These are phyloP conservation scores for Achaetomiella virescens DNA, from an alignment of 495 filamentous ascomycete genomes.

Conservation along the genomic window DNA sequence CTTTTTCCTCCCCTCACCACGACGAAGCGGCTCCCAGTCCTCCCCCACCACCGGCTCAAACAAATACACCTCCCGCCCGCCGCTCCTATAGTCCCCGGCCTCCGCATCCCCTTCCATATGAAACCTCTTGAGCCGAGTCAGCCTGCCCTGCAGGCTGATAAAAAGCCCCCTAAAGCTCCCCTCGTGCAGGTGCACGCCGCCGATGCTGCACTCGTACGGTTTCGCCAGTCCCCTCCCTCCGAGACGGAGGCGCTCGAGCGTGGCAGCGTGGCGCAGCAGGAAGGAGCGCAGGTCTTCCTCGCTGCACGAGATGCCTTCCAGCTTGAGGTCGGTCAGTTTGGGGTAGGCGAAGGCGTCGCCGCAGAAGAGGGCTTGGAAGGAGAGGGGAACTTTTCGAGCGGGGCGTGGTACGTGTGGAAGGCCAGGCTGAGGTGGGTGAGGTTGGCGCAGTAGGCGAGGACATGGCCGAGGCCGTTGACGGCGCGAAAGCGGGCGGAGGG, in stretches of 20 bases:
- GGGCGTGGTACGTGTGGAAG: conserved; percentile 39
- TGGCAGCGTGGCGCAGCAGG: conserved; percentile 35
- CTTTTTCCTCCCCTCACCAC: background rate
- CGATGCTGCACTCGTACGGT: conserved; percentile 33
- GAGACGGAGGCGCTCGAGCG: conserved; percentile 37
- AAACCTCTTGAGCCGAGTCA: conserved; percentile 34
- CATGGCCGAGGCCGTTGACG: conserved; percentile 40
- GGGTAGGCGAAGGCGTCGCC: conserved; percentile 30
- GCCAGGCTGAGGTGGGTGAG: conserved; percentile 36
- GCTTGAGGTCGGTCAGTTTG: conserved; percentile 37
- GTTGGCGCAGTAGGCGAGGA: conserved; percentile 35
- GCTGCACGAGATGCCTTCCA: conserved; percentile 39
- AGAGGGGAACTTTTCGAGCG: conserved; percentile 37
- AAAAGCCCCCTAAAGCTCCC: conserved; percentile 40
- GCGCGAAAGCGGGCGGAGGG: conserved; percentile 33
- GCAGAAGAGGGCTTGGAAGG: conserved; percentile 32
- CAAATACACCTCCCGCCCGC: conserved; percentile 37
- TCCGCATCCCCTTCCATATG: conserved; percentile 44
- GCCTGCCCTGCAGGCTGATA: conserved; percentile 29
- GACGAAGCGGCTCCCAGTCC: conserved; percentile 29
- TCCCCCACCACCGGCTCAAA: conserved; percentile 41
- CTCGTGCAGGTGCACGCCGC: conserved; percentile 41
- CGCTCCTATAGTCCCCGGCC: conserved; percentile 32
- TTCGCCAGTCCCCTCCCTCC: conserved; percentile 41
- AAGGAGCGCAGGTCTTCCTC: conserved; percentile 42